Percentiles rank a stretch among this genome's conserved stretches.
These are phyloP conservation scores for Pythium folliculosum DNA, from an alignment of 352 stramenopile species.

Conservation along the genomic window DNA sequence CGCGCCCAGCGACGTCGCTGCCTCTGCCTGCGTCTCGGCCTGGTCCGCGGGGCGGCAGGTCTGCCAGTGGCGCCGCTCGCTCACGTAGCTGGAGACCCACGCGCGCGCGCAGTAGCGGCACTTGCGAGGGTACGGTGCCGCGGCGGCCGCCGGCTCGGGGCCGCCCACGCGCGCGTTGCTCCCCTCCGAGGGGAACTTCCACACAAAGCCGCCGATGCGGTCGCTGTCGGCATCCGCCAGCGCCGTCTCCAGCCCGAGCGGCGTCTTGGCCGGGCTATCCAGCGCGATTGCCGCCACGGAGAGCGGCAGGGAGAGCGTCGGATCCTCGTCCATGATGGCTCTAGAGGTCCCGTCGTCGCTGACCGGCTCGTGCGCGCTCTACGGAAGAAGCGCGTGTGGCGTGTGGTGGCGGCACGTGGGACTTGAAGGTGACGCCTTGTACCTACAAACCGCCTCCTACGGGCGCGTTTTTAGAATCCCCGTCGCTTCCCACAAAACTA, in stretches of 20 bases:
- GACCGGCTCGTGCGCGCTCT: no score
- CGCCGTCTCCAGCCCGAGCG: neutral
- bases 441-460: neutral
- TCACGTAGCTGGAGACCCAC: slow-evolving; percentile 34
- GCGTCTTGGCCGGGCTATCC: neutral
- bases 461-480: neutral
- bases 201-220: slow-evolving; percentile 42
- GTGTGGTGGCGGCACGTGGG: no score
- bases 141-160: neutral
- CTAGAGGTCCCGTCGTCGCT: no score
- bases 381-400: no score
- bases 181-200: slow-evolving; percentile 74
- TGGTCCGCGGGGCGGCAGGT: slow-evolving; percentile 12
- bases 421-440: no score
- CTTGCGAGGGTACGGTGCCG: slow-evolving; percentile 24
- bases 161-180: slow-evolving; percentile 32
- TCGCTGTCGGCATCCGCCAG: slow-evolving; percentile 23
- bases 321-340: slow-evolving; percentile 1
- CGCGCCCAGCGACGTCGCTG: slow-evolving; percentile 16
- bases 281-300: neutral
- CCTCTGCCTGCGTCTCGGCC: neutral
- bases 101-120: slow-evolving; percentile 22
- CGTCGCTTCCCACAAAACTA: neutral
- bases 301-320: no score
- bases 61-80: slow-evolving; percentile 30